Conservation (phyloP, 2,329 filamentous ascomycete species). For the Cladosporium velox region DNA sequence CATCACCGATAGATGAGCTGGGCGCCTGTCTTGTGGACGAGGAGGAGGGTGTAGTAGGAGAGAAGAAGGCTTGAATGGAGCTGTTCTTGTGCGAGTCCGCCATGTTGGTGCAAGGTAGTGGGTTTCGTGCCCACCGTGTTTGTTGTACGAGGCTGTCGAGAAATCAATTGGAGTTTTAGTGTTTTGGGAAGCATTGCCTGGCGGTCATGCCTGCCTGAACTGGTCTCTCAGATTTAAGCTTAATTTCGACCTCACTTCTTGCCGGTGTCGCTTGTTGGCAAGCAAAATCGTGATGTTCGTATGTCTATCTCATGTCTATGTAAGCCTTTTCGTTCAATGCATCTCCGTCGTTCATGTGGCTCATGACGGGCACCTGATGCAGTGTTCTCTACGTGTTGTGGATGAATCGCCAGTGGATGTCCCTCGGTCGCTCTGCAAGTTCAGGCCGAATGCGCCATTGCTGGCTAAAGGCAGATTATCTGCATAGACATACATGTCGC, state of each 20-base stretch:
- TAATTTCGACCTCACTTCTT: slow-evolving; percentile 9
- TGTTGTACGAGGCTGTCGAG: background rate
- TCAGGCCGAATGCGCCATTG: background rate
- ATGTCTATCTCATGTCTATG: background rate
- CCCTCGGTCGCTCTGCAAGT: background rate
- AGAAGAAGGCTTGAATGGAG: slow-evolving; percentile 50
- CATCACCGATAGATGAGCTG: slow-evolving; percentile 45
- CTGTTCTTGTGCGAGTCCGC: slow-evolving; percentile 13
- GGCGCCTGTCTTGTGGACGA: slow-evolving; percentile 28
- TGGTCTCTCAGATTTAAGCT: slow-evolving; percentile 4
- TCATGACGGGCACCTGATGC: background rate
- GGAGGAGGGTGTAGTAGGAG: slow-evolving; percentile 28
- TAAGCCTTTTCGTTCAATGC: background rate
- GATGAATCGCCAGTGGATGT: background rate
- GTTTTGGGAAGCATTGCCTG: background rate
- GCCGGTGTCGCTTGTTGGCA: background rate
- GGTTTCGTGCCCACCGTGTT: background rate
- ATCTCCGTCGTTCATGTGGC: background rate
- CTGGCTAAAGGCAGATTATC: background rate
- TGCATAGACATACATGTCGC: background rate
- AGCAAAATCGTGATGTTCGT: background rate
- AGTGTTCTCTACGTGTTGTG: background rate
- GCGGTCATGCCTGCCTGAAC: slow-evolving; percentile 2
- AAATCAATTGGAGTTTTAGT: background rate
- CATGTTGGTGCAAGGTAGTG: background rate